Base-by-base conservation (phyloP, 192 early-diverging fungal species). In the Pilobolus umbonatus region DNA sequence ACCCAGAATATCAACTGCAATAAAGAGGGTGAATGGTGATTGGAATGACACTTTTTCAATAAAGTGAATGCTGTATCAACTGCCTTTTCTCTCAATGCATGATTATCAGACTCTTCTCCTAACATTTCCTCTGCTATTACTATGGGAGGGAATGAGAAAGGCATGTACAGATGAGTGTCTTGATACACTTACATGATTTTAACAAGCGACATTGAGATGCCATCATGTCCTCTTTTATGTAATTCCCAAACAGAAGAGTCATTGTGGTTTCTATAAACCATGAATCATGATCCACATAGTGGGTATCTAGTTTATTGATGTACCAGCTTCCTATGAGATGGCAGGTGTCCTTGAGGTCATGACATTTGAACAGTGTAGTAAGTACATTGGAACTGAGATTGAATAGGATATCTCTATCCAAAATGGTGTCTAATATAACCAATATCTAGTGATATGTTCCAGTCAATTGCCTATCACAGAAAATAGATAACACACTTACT, bases 1-100 rank as follows among this genome's bases (percentile, higher is more conserved):
- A 65, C 62, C 55, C 35, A 54, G 17, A 66, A 54, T 11, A 40
- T 49, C 26, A 66, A 52, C 38, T 66, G 60, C 15, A 61, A 10
- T 15, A 59, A 35, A 1, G 42, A 34, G 22, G 58, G 43, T 38
- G 30, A 53, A 38, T 44, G 26, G 1, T n/a, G 21, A 19, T 43
- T 35, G 32, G 45, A 39, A 29, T 14, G 28, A 15, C 28, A 19
- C 5, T 25, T 15, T n/a, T 52, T 46, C 2, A 66, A 30, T 31
- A 60, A 19, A 26, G 51, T 47, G 26, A 36, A 54, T 4, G 24
- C 15, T 14, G 12, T 38, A 7, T 66, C 49, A 12, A 54, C 50
- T 11, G 64, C 57, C 0, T 9, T 24, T 15, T 25, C 39, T 35
- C 64, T 49, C 25, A 66, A 55, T 31, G 14, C 24, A 54, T 12